Evolutionary conservation across 371 early-diverging fungal species (phyloP), one percentile per base, ranked within the genome.

Genomic region (Conidiobolus incongruus): DNA sequence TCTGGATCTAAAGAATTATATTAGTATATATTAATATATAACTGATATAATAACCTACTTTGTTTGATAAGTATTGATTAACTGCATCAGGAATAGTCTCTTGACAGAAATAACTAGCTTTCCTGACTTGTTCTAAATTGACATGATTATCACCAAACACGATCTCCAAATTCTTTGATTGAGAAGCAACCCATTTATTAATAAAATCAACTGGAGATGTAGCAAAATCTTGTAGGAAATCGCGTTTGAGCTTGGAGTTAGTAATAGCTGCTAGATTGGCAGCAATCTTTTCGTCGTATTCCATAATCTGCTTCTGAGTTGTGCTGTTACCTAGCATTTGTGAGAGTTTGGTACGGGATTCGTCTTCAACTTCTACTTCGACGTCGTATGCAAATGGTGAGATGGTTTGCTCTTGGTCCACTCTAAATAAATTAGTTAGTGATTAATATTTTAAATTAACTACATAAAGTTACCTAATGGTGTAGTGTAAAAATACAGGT

Each of bases 401-500:
- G 35, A 59, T 62, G 48, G 70, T 61, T 43, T 66, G 68, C 35
- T 66, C 73, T 32, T 71, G 71, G 50, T 80, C 73, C 21, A 77
- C 75, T 2, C 71, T 58, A 46, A 44, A 33, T 19, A 21, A 21
- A 38, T 51, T 19, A n/a, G 19, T 3, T n/a, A 29, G 47, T 15
- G 17, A 12, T 42, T 5, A 45, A 46, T 38, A 24, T 1, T 13
- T 8, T 6, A 37, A 38, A 17, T n/a, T 23, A 49, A 29, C 22
- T 37, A 20, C 20, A 15, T 6, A 33, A 23, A 3, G 43, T 48
- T 60, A 76, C 76, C 75, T 68, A 49, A 95, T 78, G 10, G 79
- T 80, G 55, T 88, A 92, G 20, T 87, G 75, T 40, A 95, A 70
- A 16, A 80, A 63, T 26, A 93, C 68, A n/a, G 97, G 97, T 45